phyloP scores from a whole-genome alignment of 2,329 filamentous ascomycete species.

The Ophiostoma tasmaniense region DNA sequence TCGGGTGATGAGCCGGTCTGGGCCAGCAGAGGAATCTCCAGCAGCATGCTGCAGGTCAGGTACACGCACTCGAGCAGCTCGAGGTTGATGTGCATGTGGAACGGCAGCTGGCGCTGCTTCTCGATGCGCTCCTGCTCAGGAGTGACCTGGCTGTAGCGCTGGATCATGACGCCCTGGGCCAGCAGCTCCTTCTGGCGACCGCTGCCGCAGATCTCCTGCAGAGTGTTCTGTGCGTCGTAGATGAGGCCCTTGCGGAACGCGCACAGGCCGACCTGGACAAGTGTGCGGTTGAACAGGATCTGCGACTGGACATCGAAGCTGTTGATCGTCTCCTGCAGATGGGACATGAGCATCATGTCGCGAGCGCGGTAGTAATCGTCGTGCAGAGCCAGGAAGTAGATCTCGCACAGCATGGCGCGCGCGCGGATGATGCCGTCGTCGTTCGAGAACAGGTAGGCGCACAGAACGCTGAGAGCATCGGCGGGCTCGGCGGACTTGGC shows the following conservation, averaged over 20 bases:
- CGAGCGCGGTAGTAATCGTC: slow-evolving; percentile 96
- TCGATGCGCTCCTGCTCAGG: slow-evolving; percentile 97
- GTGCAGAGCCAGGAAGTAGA: slow-evolving; percentile 96
- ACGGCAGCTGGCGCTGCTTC: slow-evolving; percentile 92
- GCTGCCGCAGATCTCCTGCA: slow-evolving; percentile 96
- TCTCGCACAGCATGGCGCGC: slow-evolving; percentile 94
- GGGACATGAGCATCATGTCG: slow-evolving; percentile 99
- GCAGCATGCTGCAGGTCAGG: slow-evolving; percentile 96
- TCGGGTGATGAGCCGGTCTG: slow-evolving; percentile 96
- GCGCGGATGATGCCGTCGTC: slow-evolving; percentile 94
- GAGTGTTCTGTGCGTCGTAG: slow-evolving; percentile 94
- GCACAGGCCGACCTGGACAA: slow-evolving; percentile 96
- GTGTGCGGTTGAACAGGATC: slow-evolving; percentile 95
- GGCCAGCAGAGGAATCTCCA: slow-evolving; percentile 93
- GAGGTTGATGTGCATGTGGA: slow-evolving; percentile 99
- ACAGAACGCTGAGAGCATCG: slow-evolving; percentile 74
- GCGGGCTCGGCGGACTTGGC: slow-evolving; percentile 58
- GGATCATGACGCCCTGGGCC: slow-evolving; percentile 96
- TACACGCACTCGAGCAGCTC: slow-evolving; percentile 98
- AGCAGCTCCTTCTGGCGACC: slow-evolving; percentile 96
- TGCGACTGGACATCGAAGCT: slow-evolving; percentile 96
- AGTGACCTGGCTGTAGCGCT: slow-evolving; percentile 90
- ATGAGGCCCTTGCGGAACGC: slow-evolving; percentile 95
- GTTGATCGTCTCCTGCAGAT: slow-evolving; percentile 92
- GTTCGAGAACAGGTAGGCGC: slow-evolving; percentile 89